Evolutionary conservation across 192 early-diverging fungal genomes (phyloP), one percentile per base, ranked within the genome.

Genomic region (Coemansia biformis): DNA sequence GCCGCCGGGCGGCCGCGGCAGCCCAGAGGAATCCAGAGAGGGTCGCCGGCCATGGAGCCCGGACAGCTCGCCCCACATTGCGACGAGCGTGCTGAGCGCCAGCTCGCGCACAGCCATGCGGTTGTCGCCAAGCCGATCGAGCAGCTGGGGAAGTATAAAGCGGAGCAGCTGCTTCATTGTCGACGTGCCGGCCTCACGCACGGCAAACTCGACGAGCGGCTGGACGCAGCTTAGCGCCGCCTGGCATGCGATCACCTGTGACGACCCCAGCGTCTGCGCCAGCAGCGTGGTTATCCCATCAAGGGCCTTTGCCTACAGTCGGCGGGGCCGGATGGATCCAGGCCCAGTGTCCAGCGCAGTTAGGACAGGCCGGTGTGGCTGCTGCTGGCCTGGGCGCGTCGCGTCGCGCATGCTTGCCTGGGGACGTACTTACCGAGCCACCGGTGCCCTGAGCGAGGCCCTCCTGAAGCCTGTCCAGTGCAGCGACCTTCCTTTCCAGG

Each of bases 201-300:
- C 37, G 11, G 53, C 52, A 40, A 46, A 38, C 18, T 63, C 65
- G 23, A 57, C 35, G 6, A 75, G 55, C 2, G 60, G 65, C 46
- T 63, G 59, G 14, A 68, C 48, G 38, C 65, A 67, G 15, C 37
- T 36, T 1, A 75, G 48, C 10, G 64, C 71, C 15, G 71, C 65
- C 53, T 66, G 63, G 38, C 64, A 63, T 13, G 65, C 71, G 43
- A 68, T 68, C 17, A 75, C 71, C 41, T 75, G 71, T 7, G 63
- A 67, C 17, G 71, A 68, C 13, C 56, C 54, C n/a, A 75, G 59
- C 13, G 51, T 59, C 14, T 59, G 48, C 2, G 71, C 50, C n/a
- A 75, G 50, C 7, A 38, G 24, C 11, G 71, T 52, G 2, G 63
- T 55, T 29, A 75, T 57, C 14, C 55, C 65, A 23, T 75, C 71